These are phyloP conservation scores for Tricholoma matsutake DNA, from an alignment of 768 basidiomycete genomes.

Conservation along the genomic window DNA sequence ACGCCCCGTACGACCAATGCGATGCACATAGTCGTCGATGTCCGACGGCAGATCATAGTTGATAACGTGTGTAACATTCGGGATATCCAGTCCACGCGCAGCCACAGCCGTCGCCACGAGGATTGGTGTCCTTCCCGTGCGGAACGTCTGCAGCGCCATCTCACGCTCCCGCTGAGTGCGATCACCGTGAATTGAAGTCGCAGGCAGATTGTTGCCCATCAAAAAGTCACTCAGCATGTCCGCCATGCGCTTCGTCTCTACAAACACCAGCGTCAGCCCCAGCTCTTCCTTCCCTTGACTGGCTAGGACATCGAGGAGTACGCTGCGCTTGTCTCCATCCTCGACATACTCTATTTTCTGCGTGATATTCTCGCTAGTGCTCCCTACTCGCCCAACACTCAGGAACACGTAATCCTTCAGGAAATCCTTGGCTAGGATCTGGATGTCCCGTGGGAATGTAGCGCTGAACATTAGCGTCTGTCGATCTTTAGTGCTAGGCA, in stretches of 20 bases:
- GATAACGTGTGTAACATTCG: slow-evolving; percentile 98
- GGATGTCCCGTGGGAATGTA: slow-evolving; percentile 98
- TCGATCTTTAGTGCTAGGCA: slow-evolving; percentile 88
- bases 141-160: slow-evolving; percentile 92
- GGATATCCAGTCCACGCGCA: slow-evolving; percentile 98
- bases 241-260: slow-evolving; percentile 99
- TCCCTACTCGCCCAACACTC: slow-evolving; percentile 96
- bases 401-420: slow-evolving; percentile 99
- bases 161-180: slow-evolving; percentile 98
- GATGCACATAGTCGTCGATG: slow-evolving; percentile 99
- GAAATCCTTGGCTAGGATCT: slow-evolving; percentile 93
- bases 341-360: slow-evolving; percentile 99
- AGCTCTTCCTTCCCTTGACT: slow-evolving; percentile 61
- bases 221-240: slow-evolving; percentile 98
- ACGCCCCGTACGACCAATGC: slow-evolving; percentile 97
- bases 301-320: slow-evolving; percentile 89
- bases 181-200: slow-evolving; percentile 98
- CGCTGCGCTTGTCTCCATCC: slow-evolving; percentile 94
- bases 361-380: slow-evolving; percentile 98
- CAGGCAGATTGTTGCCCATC: slow-evolving; percentile 73
- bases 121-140: slow-evolving; percentile 90
- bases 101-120: slow-evolving; percentile 98
- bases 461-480: slow-evolving; percentile 99
- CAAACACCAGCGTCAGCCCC: slow-evolving; percentile 92
- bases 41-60: slow-evolving; percentile 98